phyloP scores from a whole-genome alignment of 2,329 filamentous ascomycete species.

The Xylaria sp. region DNA sequence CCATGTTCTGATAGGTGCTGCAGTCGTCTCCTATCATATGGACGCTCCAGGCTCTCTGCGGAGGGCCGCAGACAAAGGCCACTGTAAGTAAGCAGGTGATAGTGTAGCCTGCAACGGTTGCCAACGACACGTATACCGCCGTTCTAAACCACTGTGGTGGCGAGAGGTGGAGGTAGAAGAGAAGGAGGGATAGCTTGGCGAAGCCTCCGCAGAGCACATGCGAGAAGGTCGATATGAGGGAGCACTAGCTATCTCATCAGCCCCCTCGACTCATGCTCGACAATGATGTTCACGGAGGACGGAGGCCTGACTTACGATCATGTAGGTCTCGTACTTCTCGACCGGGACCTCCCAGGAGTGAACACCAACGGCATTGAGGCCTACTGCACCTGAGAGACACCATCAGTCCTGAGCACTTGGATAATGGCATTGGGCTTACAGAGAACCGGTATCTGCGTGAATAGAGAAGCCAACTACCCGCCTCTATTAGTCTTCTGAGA shows the following conservation, averaged over 20 bases:
- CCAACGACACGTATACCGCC: conserved; percentile 19
- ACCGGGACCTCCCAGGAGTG: conserved; percentile 9
- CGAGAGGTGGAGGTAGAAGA: conserved; percentile 31
- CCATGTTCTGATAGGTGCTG: conserved; percentile 44
- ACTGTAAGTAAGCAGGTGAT: neutral
- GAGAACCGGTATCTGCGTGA: neutral
- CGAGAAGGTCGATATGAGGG: conserved; percentile 8
- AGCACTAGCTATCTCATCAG: neutral
- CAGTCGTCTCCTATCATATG: conserved; percentile 33
- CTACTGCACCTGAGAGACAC: neutral
- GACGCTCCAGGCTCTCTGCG: conserved; percentile 26
- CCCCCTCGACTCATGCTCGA: neutral
- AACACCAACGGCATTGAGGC: neutral
- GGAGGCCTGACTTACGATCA: neutral
- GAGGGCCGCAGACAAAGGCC: conserved; percentile 32
- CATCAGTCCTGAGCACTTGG: neutral
- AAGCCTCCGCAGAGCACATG: conserved; percentile 28
- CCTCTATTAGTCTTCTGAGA: neutral
- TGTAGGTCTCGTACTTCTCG: neutral
- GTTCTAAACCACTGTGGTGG: conserved; percentile 24
- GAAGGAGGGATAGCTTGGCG: conserved; percentile 32
- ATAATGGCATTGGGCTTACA: neutral
- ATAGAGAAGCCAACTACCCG: neutral
- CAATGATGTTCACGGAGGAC: neutral
- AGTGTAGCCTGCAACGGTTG: conserved; percentile 15